These are phyloP conservation scores for Eucalyptus camaldulensis DNA, from an alignment of 345 rosid species.

Conservation along the genomic window DNA sequence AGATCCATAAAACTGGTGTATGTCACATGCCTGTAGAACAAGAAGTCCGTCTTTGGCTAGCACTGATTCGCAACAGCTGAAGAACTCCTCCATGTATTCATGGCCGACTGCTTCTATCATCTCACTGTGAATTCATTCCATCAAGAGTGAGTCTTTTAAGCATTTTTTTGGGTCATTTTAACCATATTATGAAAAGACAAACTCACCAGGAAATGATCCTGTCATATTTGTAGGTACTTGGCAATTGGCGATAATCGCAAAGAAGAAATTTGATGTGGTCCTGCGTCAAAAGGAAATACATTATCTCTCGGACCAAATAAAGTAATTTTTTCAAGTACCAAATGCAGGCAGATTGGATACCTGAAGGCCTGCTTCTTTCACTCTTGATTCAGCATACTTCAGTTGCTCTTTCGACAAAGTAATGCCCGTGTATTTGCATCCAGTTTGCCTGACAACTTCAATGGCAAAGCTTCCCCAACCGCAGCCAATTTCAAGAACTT, in stretches of 20 bases:
- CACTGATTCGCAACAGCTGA: constrained; percentile 58
- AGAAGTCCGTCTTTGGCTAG: constrained; percentile 67
- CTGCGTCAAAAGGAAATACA: constrained; percentile 4
- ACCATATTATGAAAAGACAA: not conserved
- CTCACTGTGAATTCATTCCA: constrained; percentile 36
- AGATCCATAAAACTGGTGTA: not conserved
- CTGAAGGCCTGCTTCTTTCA: constrained; percentile 84
- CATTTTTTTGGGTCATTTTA: not conserved
- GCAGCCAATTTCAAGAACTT: constrained; percentile 79
- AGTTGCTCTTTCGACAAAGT: constrained; percentile 74
- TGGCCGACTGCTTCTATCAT: constrained; percentile 95
- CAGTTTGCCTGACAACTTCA: constrained; percentile 75
- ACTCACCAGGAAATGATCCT: constrained; percentile 80
- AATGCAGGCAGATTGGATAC: constrained; percentile 4
- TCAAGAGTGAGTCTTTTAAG: not conserved
- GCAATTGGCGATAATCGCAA: constrained; percentile 71
- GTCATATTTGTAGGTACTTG: constrained; percentile 41
- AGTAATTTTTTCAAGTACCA: too few species aligned
- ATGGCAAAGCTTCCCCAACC: constrained; percentile 96
- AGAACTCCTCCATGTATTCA: constrained; percentile 81
- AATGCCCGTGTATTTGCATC: constrained; percentile 82
- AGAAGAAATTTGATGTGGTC: constrained; percentile 52
- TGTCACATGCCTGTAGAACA: constrained; percentile 60
- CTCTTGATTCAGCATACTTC: constrained; percentile 55
- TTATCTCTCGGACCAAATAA: not conserved